Base-by-base conservation (phyloP, 192 early-diverging fungal species). In the Coemansia sp. region DNA sequence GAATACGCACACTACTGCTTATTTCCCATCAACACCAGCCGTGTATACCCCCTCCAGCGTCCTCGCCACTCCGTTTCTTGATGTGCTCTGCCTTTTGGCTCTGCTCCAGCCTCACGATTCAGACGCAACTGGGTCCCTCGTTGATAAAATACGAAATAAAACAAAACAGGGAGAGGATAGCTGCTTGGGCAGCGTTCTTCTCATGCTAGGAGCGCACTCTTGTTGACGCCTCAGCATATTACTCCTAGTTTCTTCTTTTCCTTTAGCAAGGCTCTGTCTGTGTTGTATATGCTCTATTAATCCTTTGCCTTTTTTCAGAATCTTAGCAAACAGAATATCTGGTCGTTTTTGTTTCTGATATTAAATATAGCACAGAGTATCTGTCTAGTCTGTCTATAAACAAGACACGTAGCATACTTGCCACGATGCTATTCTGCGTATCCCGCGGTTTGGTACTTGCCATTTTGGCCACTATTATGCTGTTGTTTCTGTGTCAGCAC, bases 11-110 rank as follows among this genome's bases (percentile, higher is more conserved):
- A 43, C 49, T 66, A 59, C 65, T 67, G 65, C 65, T 59, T 41
- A 46, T 22, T 59, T 67, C 65, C 65, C 65, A 67, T 59, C 65
- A 67, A 43, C 56, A 22, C 42, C 54, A 67, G n/a, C 56, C 36
- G 11, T 11, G 55, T 16, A 40, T 40, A 19, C 47, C 36, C 51
- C 51, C 63, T 36, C 32, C 32, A 32, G 32, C 32, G 32, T 32
- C 32, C 32, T 32, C 32, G 32, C 32, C 32, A 32, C 32, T 59
- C 41, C 21, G 55, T 45, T 56, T 41, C 40, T 66, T 55, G 19
- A 21, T 19, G 13, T 2, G 13, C 43, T 9, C 43, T 45, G 43
- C 32, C 32, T 3, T 45, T 45, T 45, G 43, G 43, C 13, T 45
- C 43, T 45, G 8, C 43, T 45, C 43, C 8, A 15, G 43, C 43